Conservation (phyloP, 306 rosid genomes). For the Glycine tomentella region DNA sequence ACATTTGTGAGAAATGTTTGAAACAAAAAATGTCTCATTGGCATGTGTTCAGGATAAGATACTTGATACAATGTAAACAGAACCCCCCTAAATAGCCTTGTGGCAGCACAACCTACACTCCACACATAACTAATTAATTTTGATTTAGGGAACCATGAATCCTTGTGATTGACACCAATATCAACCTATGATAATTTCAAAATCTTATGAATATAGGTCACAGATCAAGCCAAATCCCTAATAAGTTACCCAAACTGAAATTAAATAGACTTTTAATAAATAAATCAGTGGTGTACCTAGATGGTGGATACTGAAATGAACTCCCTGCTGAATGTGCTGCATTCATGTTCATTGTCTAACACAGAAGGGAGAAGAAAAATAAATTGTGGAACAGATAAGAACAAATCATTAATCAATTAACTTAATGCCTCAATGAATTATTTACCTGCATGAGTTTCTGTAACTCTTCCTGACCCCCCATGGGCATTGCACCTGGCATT, state of each 20-base stretch:
- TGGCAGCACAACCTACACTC: too few relatives aligned
- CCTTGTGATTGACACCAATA: neutral
- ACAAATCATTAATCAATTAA: conserved; percentile 34
- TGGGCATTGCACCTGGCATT: conserved; percentile 68
- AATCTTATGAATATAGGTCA: conserved; percentile 22
- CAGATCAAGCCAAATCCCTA: conserved; percentile 22
- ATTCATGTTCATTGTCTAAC: conserved; percentile 61
- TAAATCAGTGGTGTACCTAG: conserved; percentile 62
- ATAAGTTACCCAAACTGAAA: conserved; percentile 25
- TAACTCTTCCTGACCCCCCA: conserved; percentile 61
- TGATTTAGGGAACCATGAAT: too few relatives aligned
- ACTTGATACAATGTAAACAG: too few relatives aligned
- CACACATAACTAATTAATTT: too few relatives aligned
- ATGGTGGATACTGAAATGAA: conserved; percentile 67
- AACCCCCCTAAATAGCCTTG: too few relatives aligned
- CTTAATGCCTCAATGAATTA: conserved; percentile 29
- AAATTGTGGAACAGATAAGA: conserved; percentile 41
- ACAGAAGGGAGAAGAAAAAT: conserved; percentile 47
- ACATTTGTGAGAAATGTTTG: too few relatives aligned
- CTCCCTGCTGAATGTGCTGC: conserved; percentile 58
- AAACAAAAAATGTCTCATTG: too few relatives aligned
- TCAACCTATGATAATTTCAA: conserved; percentile 3
- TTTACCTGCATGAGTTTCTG: conserved; percentile 75
- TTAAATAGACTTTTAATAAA: too few relatives aligned
- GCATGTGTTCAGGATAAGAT: too few relatives aligned